These are phyloP conservation scores for Fusarium robinianum DNA, from an alignment of 2,329 filamentous ascomycete genomes.

Conservation along the genomic window DNA sequence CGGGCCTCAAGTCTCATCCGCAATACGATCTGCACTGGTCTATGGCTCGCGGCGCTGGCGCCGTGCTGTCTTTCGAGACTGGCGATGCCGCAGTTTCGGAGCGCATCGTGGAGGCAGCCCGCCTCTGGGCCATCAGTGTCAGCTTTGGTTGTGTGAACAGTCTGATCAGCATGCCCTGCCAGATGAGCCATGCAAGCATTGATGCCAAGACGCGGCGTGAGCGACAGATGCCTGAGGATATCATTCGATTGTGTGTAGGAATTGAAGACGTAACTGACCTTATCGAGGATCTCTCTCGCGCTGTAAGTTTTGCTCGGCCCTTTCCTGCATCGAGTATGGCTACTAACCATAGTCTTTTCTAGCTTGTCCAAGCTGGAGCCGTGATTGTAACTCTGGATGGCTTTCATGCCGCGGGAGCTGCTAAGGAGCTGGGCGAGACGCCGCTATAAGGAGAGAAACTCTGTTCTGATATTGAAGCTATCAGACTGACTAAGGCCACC, in stretches of 20 bases:
- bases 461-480: background rate
- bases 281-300: slow-evolving; percentile 88
- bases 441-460: slow-evolving; percentile 28
- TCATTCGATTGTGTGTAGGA: slow-evolving; percentile 92
- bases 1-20: slow-evolving; percentile 89
- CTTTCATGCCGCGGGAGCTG: slow-evolving; percentile 65
- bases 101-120: slow-evolving; percentile 90
- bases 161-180: slow-evolving; percentile 98
- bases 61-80: slow-evolving; percentile 94
- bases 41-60: slow-evolving; percentile 91
- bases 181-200: slow-evolving; percentile 99
- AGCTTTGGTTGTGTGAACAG: slow-evolving; percentile 99
- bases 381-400: slow-evolving; percentile 84
- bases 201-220: slow-evolving; percentile 91
- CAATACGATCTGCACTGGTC: slow-evolving; percentile 97
- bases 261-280: slow-evolving; percentile 93
- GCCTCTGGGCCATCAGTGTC: slow-evolving; percentile 92
- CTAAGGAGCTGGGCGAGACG: slow-evolving; percentile 41
- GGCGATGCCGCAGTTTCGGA: slow-evolving; percentile 83
- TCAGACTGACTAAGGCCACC: no score
- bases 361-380: slow-evolving; percentile 93
- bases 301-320: slow-evolving; percentile 75
- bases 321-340: background rate
- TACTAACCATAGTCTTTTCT: slow-evolving; percentile 35
- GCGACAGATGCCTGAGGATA: slow-evolving; percentile 92